Base-by-base conservation (phyloP, 1,284 basidiomycete genomes). In the Earliella scabrosa region DNA sequence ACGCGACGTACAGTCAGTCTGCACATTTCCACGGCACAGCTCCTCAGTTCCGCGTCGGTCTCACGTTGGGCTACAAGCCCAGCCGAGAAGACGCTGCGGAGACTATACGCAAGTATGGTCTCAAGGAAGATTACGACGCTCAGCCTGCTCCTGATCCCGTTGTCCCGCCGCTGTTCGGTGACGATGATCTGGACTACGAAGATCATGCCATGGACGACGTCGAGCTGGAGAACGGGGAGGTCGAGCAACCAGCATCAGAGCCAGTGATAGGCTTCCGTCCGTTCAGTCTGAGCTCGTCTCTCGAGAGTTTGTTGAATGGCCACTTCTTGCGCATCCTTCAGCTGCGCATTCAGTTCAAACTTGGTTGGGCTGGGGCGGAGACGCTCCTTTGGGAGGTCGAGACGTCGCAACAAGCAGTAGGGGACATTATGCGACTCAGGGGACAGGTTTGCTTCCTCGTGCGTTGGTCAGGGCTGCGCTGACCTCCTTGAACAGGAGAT, bases 301-400 rank as follows among this genome's bases (percentile, higher is more conserved):
- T 88, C 7, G 85, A 87, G 66, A 75, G 78, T 4, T 66, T 87
- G 36, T 70, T 87, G 57, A 79, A 87, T 50, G 73, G 80, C 43
- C 71, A 76, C 6, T 78, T 87, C 50, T 61, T 85, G 35, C 77
- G 74, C 40, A 63, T 86, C n/a, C 68, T 87, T 10, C 77, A 78
- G 53, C 64, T 83, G 7, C 72, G 85, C 47, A 63, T 77, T 35
- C 73, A 73, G 61, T 83, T 82, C 60, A 71, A 71, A 1, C 68
- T 88, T 5, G 83, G 83, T 31, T 88, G 86, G 86, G 82, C 84
- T 8, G 83, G 82, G 11, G 85, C 85, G 5, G 86, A 88, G 60
- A 52, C 75, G n/a, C 71, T 87, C 27, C 67, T 75, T 32, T 68
- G 73, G 52, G 74, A 78, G 62, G 70, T 76, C 4, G 82, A 85